Conservation (phyloP, 768 basidiomycete genomes). For the Mycena latifolia region DNA sequence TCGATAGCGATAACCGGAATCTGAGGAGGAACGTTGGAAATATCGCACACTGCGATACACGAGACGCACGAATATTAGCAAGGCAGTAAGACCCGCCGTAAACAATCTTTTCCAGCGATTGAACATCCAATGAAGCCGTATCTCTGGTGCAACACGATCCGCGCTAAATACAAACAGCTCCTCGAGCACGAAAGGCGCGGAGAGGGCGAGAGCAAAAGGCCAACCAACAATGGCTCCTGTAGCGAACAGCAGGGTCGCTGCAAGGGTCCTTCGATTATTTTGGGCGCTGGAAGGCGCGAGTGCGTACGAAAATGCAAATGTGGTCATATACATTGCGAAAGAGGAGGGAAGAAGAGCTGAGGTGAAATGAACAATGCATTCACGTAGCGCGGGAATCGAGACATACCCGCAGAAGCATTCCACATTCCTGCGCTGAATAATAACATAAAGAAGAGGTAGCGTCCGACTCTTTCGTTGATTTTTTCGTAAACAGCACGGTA, state of each 20-base stretch:
- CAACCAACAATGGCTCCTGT: slow-evolving; percentile 92
- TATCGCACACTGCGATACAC: not conserved
- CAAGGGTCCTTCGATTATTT: slow-evolving; percentile 68
- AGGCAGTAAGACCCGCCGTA: slow-evolving; percentile 64
- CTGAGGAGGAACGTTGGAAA: slow-evolving; percentile 54
- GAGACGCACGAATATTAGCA: slow-evolving; percentile 71
- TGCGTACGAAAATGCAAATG: slow-evolving; percentile 81
- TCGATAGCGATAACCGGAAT: slow-evolving; percentile 88
- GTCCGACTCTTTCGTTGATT: slow-evolving; percentile 90
- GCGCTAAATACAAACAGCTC: slow-evolving; percentile 85
- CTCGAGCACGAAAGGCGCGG: slow-evolving; percentile 91
- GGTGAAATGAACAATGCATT: slow-evolving; percentile 22
- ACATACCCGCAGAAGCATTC: slow-evolving; percentile 86
- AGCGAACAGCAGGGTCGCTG: slow-evolving; percentile 80
- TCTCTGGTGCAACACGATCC: slow-evolving; percentile 68
- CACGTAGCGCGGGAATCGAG: not conserved
- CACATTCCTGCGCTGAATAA: slow-evolving; percentile 94
- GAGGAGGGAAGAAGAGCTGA: slow-evolving; percentile 95
- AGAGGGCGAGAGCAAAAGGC: slow-evolving; percentile 93
- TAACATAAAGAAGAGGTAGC: slow-evolving; percentile 93
- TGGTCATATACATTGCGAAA: slow-evolving; percentile 92
- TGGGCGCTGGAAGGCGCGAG: slow-evolving; percentile 67
- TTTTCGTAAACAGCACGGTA: slow-evolving; percentile 85
- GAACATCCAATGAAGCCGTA: slow-evolving; percentile 65
- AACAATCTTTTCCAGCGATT: slow-evolving; percentile 72